Conservation (phyloP, 2,329 filamentous ascomycete genomes). For the Botrytis sinoallii region DNA sequence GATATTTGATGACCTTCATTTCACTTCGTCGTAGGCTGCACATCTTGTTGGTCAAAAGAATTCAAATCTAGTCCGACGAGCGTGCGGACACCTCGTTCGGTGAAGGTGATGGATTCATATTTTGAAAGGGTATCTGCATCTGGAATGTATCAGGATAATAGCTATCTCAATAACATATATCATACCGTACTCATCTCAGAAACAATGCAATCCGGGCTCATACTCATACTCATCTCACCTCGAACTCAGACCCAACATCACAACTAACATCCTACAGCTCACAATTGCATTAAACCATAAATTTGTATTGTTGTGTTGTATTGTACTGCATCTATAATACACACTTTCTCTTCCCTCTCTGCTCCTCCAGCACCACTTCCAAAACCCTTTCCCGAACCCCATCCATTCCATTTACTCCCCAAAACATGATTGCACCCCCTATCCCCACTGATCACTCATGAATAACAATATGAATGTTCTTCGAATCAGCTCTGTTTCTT, state of each 20-base stretch:
- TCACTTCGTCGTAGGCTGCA: not conserved
- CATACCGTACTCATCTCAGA: not conserved
- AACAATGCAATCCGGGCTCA: not conserved
- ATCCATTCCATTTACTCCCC: slow-evolving; percentile 4
- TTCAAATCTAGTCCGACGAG: not conserved
- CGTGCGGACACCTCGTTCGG: not conserved
- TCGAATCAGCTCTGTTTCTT: not conserved
- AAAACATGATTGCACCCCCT: slow-evolving; percentile 2
- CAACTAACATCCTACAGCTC: not conserved
- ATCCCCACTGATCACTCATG: not conserved
- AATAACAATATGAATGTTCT: not conserved
- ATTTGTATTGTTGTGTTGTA: slow-evolving; percentile 16
- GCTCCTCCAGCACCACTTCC: not conserved
- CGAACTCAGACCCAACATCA: not conserved
- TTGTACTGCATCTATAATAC: slow-evolving; percentile 12
- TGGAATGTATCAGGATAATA: not conserved
- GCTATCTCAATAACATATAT: not conserved
- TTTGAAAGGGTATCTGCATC: not conserved
- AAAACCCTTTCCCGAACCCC: not conserved
- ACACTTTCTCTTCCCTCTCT: slow-evolving; percentile 14
- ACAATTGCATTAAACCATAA: slow-evolving; percentile 3
- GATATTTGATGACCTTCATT: not conserved
- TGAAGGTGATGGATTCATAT: not conserved
- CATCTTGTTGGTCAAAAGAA: not conserved
- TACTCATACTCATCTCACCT: not conserved